Evolutionary conservation across 768 basidiomycete species (phyloP).

Genomic region (Hypsizygus marmoreus): DNA sequence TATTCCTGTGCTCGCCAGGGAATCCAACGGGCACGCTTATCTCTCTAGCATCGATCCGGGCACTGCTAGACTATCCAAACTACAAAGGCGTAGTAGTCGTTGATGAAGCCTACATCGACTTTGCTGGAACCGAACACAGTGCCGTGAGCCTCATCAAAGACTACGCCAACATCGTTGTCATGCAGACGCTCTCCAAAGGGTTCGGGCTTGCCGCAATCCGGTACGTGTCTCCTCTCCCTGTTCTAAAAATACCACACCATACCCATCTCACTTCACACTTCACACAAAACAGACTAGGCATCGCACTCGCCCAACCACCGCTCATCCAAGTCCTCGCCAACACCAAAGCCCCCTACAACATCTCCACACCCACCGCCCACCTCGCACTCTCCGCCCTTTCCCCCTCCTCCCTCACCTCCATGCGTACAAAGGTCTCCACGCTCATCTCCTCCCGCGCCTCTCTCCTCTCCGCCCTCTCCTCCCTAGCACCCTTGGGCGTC

Average conservation of each 20-base stretch:
- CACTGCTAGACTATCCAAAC: constrained; percentile 71
- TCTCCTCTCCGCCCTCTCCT: constrained; percentile 53
- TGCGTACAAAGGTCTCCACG: constrained; percentile 64
- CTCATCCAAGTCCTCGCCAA: constrained; percentile 91
- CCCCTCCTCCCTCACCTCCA: constrained; percentile 56
- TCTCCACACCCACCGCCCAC: constrained; percentile 85
- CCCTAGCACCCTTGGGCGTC: constrained; percentile 53
- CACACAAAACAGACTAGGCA: constrained; percentile 66
- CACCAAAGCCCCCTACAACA: constrained; percentile 97
- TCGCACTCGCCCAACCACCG: constrained; percentile 87
- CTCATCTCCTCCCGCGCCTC: constrained; percentile 58
- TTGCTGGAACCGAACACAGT: constrained; percentile 61
- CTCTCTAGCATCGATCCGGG: constrained; percentile 65
- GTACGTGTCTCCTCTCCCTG: constrained; percentile 41
- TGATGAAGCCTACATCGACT: constrained; percentile 98
- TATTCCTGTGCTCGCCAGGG: constrained; percentile 96
- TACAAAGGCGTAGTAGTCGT: constrained; percentile 93
- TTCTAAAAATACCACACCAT: background rate
- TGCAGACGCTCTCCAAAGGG: constrained; percentile 95
- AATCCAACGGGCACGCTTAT: constrained; percentile 94
- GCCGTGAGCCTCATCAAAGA: constrained; percentile 73
- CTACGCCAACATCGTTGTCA: constrained; percentile 89
- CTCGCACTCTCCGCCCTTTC: constrained; percentile 82
- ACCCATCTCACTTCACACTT: background rate
- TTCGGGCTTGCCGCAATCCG: constrained; percentile 96